Conservation (phyloP, 2,329 filamentous ascomycete genomes). For the Lachnellula arida region DNA sequence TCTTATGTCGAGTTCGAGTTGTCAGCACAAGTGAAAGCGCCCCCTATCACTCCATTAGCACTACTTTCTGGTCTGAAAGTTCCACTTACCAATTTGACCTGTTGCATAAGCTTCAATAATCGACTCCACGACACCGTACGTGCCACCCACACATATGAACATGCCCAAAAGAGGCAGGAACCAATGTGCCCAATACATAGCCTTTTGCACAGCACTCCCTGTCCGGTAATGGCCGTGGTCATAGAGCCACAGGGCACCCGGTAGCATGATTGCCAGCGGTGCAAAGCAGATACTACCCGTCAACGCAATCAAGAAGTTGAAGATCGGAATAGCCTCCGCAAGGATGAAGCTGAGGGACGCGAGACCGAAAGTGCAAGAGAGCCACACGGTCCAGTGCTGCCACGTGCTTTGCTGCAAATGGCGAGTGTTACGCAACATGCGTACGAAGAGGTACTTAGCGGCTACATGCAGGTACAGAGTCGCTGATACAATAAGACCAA, state of each 20-base stretch:
- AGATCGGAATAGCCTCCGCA: conserved; percentile 50
- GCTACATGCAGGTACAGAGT: conserved; percentile 41
- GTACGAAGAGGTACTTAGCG: conserved; percentile 53
- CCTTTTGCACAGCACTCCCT: conserved; percentile 29
- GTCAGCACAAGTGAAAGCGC: conserved; percentile 45
- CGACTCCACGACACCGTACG: conserved; percentile 43
- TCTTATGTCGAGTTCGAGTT: conserved; percentile 31
- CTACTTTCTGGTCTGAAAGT: not conserved
- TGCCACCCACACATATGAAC: conserved; percentile 39
- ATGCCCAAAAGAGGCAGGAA: conserved; percentile 33
- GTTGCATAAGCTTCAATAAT: conserved; percentile 47
- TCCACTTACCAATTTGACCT: conserved; percentile 21
- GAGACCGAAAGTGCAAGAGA: conserved; percentile 40
- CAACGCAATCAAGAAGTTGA: conserved; percentile 48
- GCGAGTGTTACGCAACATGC: conserved; percentile 44
- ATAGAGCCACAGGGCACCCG: conserved; percentile 47
- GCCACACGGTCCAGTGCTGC: conserved; percentile 49
- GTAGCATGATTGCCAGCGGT: conserved; percentile 44
- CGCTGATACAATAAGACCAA: conserved; percentile 48
- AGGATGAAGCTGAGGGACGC: conserved; percentile 44
- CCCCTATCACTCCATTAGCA: conserved; percentile 13
- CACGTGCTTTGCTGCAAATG: conserved; percentile 49
- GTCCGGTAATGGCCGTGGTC: conserved; percentile 40
- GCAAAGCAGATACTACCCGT: conserved; percentile 47
- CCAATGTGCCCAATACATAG: conserved; percentile 32